Evolutionary conservation across 768 basidiomycete genomes (phyloP).

Genomic region (Boletales sp.): DNA sequence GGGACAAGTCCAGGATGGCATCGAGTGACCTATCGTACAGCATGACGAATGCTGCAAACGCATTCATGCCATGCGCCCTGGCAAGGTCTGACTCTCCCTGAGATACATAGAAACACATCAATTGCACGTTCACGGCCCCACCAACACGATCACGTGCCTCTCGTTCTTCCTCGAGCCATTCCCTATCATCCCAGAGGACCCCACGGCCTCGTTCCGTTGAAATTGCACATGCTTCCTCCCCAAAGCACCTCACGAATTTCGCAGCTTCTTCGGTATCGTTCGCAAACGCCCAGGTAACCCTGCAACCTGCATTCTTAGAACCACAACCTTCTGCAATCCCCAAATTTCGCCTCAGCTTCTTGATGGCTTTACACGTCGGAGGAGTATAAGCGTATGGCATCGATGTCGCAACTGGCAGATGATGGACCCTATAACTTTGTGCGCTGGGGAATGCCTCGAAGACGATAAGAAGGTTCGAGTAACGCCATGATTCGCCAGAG

Average conservation of each 20-base stretch:
- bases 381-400: slow-evolving; percentile 52
- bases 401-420: slow-evolving; percentile 4
- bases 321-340: slow-evolving; percentile 59
- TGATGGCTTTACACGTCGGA: slow-evolving; percentile 66
- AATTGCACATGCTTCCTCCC: slow-evolving; percentile 49
- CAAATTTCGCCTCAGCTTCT: slow-evolving; percentile 61
- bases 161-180: slow-evolving; percentile 56
- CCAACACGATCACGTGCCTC: slow-evolving; percentile 39
- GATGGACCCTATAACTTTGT: slow-evolving; percentile 28
- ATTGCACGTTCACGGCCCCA: slow-evolving; percentile 9
- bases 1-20: slow-evolving; percentile 49
- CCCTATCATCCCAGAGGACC: slow-evolving; percentile 54
- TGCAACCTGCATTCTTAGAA: slow-evolving; percentile 42
- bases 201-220: slow-evolving; percentile 38
- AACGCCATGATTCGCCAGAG: slow-evolving; percentile 61
- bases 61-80: slow-evolving; percentile 59
- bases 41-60: slow-evolving; percentile 64
- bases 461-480: slow-evolving; percentile 49
- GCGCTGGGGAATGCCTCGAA: slow-evolving; percentile 65
- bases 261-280: slow-evolving; percentile 57
- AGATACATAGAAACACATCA: slow-evolving; percentile 5
- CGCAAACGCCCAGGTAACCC: slow-evolving; percentile 60
- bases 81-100: slow-evolving; percentile 65
- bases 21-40: slow-evolving; percentile 52
- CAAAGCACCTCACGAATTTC: slow-evolving; percentile 49